Conservation (phyloP, 345 rosid genomes). For the Stellera chamaejasme region DNA sequence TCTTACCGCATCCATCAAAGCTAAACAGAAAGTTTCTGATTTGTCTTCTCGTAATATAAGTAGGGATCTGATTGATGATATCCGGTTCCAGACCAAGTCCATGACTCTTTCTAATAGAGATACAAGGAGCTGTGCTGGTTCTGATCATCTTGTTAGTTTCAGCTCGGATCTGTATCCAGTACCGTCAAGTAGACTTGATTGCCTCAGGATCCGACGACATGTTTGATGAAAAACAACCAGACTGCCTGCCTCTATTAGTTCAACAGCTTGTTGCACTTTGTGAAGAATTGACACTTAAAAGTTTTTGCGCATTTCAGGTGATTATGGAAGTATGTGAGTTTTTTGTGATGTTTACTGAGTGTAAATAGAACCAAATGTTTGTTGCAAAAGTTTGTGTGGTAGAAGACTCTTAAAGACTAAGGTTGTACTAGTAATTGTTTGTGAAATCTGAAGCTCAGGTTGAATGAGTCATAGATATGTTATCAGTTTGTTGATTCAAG, state of each 20-base stretch:
- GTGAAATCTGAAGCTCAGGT: no score
- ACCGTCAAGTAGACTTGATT: slow-evolving; percentile 23
- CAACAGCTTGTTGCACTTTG: slow-evolving; percentile 20
- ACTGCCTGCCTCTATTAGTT: neutral
- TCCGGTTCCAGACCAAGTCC: slow-evolving; percentile 29
- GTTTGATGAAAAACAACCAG: neutral
- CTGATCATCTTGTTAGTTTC: slow-evolving; percentile 27
- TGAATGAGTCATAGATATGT: no score
- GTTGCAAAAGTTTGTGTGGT: no score
- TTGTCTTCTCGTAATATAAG: slow-evolving; percentile 22
- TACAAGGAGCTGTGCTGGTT: slow-evolving; percentile 39
- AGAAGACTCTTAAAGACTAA: no score
- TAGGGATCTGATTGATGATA: slow-evolving; percentile 23
- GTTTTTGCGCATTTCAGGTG: no score
- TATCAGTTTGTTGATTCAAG: no score
- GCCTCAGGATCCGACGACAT: slow-evolving; percentile 6
- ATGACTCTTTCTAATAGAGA: slow-evolving; percentile 44
- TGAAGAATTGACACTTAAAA: no score
- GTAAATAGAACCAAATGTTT: no score
- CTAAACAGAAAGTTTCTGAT: slow-evolving; percentile 52
- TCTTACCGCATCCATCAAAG: slow-evolving; percentile 62
- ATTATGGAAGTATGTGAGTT: no score
- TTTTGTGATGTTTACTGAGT: no score
- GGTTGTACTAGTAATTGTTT: no score
- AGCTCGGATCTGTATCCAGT: slow-evolving; percentile 48